These are phyloP conservation scores for Arthrinium puccinioides DNA, from an alignment of 2,329 filamentous ascomycete species.

Conservation along the genomic window DNA sequence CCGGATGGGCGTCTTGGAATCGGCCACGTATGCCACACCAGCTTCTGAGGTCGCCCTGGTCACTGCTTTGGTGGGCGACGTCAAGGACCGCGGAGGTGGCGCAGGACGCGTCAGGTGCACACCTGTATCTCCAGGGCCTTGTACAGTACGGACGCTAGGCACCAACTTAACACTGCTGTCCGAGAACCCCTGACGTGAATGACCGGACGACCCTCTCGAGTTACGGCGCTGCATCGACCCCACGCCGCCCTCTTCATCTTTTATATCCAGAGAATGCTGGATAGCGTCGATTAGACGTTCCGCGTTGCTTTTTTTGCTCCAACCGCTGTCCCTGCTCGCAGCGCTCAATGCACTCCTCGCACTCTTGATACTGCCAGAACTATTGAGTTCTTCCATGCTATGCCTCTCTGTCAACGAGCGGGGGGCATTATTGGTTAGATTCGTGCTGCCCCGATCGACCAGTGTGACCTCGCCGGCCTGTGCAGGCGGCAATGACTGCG, in stretches of 20 bases:
- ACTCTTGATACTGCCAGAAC: slow-evolving; percentile 32
- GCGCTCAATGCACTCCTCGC: slow-evolving; percentile 31
- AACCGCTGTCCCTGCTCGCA: slow-evolving; percentile 40
- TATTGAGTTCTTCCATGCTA: slow-evolving; percentile 30
- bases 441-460: slow-evolving; percentile 38
- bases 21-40: slow-evolving; percentile 31
- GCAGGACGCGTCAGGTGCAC: neutral
- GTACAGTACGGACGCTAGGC: slow-evolving; percentile 2
- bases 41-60: slow-evolving; percentile 18
- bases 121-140: too few relatives aligned
- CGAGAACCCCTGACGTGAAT: slow-evolving; percentile 1
- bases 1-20: slow-evolving; percentile 36
- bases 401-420: slow-evolving; percentile 14
- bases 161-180: slow-evolving; percentile 9
- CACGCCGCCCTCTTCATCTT: slow-evolving; percentile 23
- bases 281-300: slow-evolving; percentile 68
- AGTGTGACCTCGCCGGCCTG: slow-evolving; percentile 53
- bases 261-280: slow-evolving; percentile 46
- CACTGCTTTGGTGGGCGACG: neutral
- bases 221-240: slow-evolving; percentile 9
- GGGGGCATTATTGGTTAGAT: slow-evolving; percentile 9
- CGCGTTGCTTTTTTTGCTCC: slow-evolving; percentile 53
- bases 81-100: slow-evolving; percentile 1
- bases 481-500: slow-evolving; percentile 19
- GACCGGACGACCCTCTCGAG: slow-evolving; percentile 9